Evolutionary conservation across 768 basidiomycete species (phyloP), one percentile per base, ranked within the genome.

Genomic region (Clitopilus passeckerianus): DNA sequence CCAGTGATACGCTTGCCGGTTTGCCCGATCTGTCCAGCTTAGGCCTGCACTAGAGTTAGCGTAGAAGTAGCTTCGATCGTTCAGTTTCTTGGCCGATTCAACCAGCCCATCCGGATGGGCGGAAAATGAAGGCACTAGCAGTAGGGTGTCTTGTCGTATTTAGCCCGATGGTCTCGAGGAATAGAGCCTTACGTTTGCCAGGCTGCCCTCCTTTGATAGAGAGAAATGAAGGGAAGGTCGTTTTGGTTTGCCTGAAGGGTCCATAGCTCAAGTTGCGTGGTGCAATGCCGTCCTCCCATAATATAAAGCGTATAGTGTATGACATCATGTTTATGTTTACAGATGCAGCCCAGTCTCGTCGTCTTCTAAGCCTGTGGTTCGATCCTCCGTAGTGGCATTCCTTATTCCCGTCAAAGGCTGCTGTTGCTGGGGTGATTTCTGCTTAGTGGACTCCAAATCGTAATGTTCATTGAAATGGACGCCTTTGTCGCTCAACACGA

Each of bases 401-500:
- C 37, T 41, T 14, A 41, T 15, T 41, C 10, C 37, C n/a, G 37
- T 41, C 37, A 9, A n/a, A 41, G 37, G 37, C 18, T n/a, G 22
- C 18, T 22, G 46, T 50, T 20, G 46, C 16, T 7, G 46, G n/a
- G 46, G 16, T n/a, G 46, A 20, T 20, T 50, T 9, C n/a, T 41
- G 46, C 20, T 50, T 20, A 18, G 10, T 22, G 5, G 46, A 5
- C 5, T 7, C 46, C 46, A 50, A 23, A 23, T 50, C 46, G 22
- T 50, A 50, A n/a, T 50, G 46, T 23, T 50, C 46, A 18, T 50
- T 50, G n/a, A 50, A 50, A 12, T 18, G 58, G 10, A 86, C 71
- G 1, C 87, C 88, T 64, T 88, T 89, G 66, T 86, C 80, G 18
- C 74, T 71, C 57, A 91, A 72, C 6, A 86, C 89, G 65, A 86